These are phyloP conservation scores for Nepenthes mirabilis DNA, from an alignment of 148 eudicot species.

Conservation along the genomic window DNA sequence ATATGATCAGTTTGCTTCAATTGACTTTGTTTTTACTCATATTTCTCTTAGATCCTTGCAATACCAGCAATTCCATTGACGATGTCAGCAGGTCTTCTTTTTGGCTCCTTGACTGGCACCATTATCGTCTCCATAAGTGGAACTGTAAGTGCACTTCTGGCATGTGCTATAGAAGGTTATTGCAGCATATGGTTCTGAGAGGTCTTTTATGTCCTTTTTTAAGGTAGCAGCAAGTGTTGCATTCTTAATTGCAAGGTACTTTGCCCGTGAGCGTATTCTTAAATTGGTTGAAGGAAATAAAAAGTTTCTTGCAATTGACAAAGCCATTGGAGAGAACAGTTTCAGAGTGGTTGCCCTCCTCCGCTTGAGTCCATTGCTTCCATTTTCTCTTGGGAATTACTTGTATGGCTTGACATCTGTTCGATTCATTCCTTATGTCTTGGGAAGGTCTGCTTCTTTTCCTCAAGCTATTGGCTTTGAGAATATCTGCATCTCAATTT, in stretches of 20 bases:
- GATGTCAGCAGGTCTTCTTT: slow-evolving; percentile 96
- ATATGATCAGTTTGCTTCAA: neutral
- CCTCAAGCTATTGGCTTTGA: neutral
- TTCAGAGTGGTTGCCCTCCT: slow-evolving; percentile 93
- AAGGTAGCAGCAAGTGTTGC: slow-evolving; percentile 97
- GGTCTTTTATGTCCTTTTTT: slow-evolving; percentile 10
- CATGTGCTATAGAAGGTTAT: neutral
- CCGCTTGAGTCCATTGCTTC: slow-evolving; percentile 97
- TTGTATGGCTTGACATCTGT: slow-evolving; percentile 96
- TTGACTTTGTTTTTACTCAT: neutral
- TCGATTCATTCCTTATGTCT: slow-evolving; percentile 78
- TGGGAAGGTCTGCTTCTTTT: slow-evolving; percentile 77
- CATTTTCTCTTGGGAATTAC: slow-evolving; percentile 94
- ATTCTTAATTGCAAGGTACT: slow-evolving; percentile 95
- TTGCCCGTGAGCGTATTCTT: slow-evolving; percentile 97
- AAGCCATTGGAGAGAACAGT: slow-evolving; percentile 98
- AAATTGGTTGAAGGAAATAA: slow-evolving; percentile 95
- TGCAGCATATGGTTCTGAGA: neutral
- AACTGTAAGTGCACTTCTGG: slow-evolving; percentile 45
- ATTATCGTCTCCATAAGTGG: slow-evolving; percentile 92
- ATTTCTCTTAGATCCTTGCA: slow-evolving; percentile 63
- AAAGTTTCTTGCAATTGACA: slow-evolving; percentile 98
- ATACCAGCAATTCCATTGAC: slow-evolving; percentile 97
- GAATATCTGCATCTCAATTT: too few relatives aligned
- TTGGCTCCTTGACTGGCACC: slow-evolving; percentile 82